Percentiles rank a stretch among this genome's conserved stretches.
phyloP scores from a whole-genome alignment of 768 basidiomycete genomes.

The Rhodotorula paludigena region DNA sequence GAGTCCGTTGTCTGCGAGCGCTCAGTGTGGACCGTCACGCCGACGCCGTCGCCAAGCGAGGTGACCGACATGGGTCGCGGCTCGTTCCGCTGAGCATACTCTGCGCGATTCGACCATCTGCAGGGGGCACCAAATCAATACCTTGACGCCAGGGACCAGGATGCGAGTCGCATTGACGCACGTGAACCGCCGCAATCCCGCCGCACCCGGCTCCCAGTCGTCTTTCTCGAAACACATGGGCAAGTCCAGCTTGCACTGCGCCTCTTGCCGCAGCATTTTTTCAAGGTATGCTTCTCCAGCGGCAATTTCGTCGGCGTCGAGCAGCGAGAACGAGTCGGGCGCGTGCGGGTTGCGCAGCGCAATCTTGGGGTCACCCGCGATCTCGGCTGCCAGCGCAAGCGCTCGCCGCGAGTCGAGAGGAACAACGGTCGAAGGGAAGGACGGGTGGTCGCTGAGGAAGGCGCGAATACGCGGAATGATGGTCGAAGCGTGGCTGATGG shows the following conservation, averaged over 20 bases:
- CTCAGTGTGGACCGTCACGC: slow-evolving; percentile 7
- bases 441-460: slow-evolving; percentile 5
- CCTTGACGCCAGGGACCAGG: no score
- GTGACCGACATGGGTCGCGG: neutral
- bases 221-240: slow-evolving; percentile 30
- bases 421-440: neutral
- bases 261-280: neutral
- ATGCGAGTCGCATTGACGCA: no score
- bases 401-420: neutral
- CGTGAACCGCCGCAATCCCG: slow-evolving; percentile 1
- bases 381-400: neutral
- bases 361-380: neutral
- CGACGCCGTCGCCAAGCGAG: slow-evolving; percentile 5
- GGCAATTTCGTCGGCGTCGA: neutral
- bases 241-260: neutral
- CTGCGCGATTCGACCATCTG: slow-evolving; percentile 19
- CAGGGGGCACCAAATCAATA: no score
- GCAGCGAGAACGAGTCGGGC: slow-evolving; percentile 18
- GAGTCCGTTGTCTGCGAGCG: neutral
- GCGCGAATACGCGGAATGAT: slow-evolving; percentile 13
- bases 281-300: neutral
- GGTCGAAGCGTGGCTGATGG: slow-evolving; percentile 2
- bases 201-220: slow-evolving; percentile 16
- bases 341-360: neutral
- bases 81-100: slow-evolving; percentile 10